These are phyloP conservation scores for Sporothrix luriei DNA, from an alignment of 2,329 filamentous ascomycete genomes.

Conservation along the genomic window DNA sequence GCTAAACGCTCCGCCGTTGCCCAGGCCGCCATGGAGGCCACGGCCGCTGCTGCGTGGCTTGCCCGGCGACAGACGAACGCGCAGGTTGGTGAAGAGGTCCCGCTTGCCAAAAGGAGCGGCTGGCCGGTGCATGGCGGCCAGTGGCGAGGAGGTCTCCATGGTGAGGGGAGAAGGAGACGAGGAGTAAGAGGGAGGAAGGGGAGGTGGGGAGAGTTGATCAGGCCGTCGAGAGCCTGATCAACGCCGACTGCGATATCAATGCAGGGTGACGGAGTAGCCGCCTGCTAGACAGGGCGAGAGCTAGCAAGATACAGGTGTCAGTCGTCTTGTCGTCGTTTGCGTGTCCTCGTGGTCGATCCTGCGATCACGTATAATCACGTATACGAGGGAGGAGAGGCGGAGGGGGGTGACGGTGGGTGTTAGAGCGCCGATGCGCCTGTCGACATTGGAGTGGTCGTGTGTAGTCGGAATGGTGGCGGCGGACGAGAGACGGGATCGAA, in stretches of 20 bases:
- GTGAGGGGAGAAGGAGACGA: constrained; percentile 34
- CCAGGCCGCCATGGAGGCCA: constrained; percentile 17
- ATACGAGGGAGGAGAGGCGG: constrained; percentile 2
- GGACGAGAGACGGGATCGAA: background rate
- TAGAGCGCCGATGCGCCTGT: background rate
- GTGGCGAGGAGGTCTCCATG: constrained; percentile 93
- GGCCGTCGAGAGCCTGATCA: constrained; percentile 25
- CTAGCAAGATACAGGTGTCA: background rate
- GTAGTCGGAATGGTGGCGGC: constrained; percentile 11
- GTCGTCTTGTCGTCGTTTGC: background rate
- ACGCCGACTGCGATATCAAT: constrained; percentile 8
- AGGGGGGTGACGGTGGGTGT: background rate
- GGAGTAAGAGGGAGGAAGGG: background rate
- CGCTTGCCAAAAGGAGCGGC: constrained; percentile 64
- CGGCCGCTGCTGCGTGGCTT: constrained; percentile 52
- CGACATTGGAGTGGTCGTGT: constrained; percentile 16
- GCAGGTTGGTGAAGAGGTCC: constrained; percentile 58
- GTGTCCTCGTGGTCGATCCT: constrained; percentile 30
- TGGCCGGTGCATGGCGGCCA: constrained; percentile 88
- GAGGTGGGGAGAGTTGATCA: constrained; percentile 14
- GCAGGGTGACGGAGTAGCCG: constrained; percentile 14
- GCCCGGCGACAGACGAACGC: constrained; percentile 53
- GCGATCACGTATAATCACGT: constrained; percentile 31
- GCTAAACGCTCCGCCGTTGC: constrained; percentile 62
- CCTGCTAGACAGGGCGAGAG: constrained; percentile 8